Conservation (phyloP, 192 early-diverging fungal species). For the Gamsiella multidivaricata region DNA sequence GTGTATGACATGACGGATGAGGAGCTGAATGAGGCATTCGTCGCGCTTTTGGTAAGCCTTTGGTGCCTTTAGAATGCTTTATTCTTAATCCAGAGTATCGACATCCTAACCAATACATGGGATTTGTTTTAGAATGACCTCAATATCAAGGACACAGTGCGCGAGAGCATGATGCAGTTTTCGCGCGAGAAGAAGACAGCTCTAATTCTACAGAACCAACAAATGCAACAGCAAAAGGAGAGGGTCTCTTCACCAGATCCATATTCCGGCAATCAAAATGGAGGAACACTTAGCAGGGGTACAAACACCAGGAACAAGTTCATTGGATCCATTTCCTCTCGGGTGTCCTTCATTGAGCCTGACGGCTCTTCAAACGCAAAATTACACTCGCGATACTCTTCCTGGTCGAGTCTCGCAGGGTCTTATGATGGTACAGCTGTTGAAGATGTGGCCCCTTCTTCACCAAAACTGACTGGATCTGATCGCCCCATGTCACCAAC, state of each 20-base stretch:
- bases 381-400: conserved; percentile 44
- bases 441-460: conserved; percentile 4
- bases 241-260: conserved; percentile 40
- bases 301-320: conserved; percentile 16
- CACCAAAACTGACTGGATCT: conserved; percentile 11
- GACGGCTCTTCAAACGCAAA: conserved; percentile 25
- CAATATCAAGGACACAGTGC: conserved; percentile 55
- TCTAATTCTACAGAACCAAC: conserved; percentile 53
- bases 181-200: conserved; percentile 50
- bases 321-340: conserved; percentile 45
- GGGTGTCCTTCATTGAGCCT: conserved; percentile 48
- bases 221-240: conserved; percentile 37
- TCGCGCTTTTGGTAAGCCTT: conserved; percentile 20
- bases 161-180: conserved; percentile 54
- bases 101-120: background rate
- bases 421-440: conserved; percentile 23
- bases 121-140: conserved; percentile 49
- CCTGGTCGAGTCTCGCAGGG: conserved; percentile 48
- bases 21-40: conserved; percentile 28
- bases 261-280: conserved; percentile 9
- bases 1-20: conserved; percentile 38
- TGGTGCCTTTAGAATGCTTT: background rate
- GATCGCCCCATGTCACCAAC: conserved; percentile 50
- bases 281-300: background rate
- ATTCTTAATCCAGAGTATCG: background rate